Percentiles rank a stretch among this genome's conserved stretches.
phyloP scores from a whole-genome alignment of 495 filamentous ascomycete species.

The Mytilinidion resinicola region DNA sequence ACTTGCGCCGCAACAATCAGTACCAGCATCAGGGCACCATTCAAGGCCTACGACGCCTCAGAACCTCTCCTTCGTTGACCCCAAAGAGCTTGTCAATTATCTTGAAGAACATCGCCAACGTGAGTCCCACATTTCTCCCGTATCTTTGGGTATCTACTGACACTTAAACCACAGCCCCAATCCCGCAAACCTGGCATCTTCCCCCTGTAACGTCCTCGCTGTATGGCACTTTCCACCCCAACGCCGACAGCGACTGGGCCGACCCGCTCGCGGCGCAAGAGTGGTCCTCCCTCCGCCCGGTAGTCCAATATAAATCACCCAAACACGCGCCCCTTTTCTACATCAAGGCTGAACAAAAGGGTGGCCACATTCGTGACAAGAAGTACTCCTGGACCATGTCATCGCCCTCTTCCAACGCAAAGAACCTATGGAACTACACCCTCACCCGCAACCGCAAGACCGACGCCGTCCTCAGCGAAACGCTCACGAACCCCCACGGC shows the following conservation, averaged over 20 bases:
- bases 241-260: conserved; percentile 11
- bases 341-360: conserved; percentile 7
- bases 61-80: neutral
- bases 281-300: conserved; percentile 7
- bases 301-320: neutral
- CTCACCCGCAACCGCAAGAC: conserved; percentile 4
- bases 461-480: conserved; percentile 3
- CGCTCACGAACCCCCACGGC: neutral
- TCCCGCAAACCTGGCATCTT: conserved; percentile 17
- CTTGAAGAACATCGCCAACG: conserved; percentile 16
- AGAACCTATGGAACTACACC: conserved; percentile 12
- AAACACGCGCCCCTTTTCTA: conserved; percentile 1
- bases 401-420: neutral
- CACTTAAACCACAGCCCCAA: neutral
- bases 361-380: conserved; percentile 10
- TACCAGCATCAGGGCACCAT: neutral
- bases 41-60: neutral
- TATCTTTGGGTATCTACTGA: too few species aligned
- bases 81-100: conserved; percentile 4
- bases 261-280: neutral
- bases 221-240: conserved; percentile 4
- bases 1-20: neutral
- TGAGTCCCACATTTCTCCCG: too few species aligned
- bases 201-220: conserved; percentile 7
- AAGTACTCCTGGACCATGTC: conserved; percentile 16